Evolutionary conservation across 805 yeast species (phyloP).

Genomic region (Kodamaea kakaduensis): DNA sequence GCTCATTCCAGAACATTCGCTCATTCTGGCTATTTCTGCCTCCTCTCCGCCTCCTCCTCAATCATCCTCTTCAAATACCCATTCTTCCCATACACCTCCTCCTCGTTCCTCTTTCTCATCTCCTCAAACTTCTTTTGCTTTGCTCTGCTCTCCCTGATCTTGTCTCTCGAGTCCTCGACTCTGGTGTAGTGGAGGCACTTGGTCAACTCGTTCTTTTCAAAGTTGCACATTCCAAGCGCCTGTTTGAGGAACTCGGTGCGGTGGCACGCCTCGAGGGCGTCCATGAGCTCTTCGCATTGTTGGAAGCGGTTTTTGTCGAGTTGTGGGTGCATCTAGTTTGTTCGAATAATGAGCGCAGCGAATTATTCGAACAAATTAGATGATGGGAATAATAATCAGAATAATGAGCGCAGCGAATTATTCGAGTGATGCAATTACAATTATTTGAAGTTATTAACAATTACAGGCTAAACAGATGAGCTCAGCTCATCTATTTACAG

Average conservation of each 20-base stretch:
- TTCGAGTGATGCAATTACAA: too few relatives aligned
- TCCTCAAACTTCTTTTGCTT: constrained; percentile 52
- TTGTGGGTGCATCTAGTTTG: constrained; percentile 47
- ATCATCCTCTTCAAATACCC: constrained; percentile 62
- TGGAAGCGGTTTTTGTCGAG: constrained; percentile 41
- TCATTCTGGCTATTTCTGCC: too few relatives aligned
- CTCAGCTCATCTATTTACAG: too few relatives aligned
- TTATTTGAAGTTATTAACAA: too few relatives aligned
- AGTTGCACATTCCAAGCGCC: constrained; percentile 80
- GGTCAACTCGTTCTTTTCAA: constrained; percentile 72
- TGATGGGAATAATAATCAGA: too few relatives aligned
- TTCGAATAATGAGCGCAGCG: too few relatives aligned
- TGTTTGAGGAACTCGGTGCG: constrained; percentile 60
- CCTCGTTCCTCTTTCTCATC: constrained; percentile 60
- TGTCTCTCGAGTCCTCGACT: constrained; percentile 54
- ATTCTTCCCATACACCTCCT: constrained; percentile 78
- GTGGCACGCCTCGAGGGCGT: constrained; percentile 88
- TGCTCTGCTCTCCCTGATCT: constrained; percentile 49
- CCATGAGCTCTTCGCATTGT: constrained; percentile 74
- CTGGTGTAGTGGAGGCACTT: constrained; percentile 80
- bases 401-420: too few relatives aligned
- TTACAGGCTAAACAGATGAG: too few relatives aligned
- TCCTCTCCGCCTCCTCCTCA: constrained; percentile 30
- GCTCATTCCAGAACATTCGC: too few relatives aligned
- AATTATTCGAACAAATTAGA: too few relatives aligned